Conservation (phyloP, 2,329 filamentous ascomycete genomes). For the Penicillium sp. region DNA sequence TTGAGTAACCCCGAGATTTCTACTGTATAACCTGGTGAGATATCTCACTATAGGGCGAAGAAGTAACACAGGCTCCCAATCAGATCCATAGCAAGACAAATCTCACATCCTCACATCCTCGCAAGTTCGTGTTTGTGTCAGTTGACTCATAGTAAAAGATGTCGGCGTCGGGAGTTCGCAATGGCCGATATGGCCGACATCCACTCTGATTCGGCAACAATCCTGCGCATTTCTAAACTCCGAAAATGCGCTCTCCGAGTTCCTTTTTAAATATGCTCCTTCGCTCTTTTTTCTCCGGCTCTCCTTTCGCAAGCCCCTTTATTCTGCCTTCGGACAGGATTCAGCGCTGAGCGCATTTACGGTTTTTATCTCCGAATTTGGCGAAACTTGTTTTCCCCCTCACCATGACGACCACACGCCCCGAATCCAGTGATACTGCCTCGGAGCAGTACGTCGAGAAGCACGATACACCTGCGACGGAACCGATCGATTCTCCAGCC, state of each 20-base stretch:
- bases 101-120: too few species aligned
- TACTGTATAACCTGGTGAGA: background rate
- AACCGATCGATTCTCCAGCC: slow-evolving; percentile 5
- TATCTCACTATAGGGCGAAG: too few species aligned
- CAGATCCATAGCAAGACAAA: too few species aligned
- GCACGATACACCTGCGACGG: slow-evolving; percentile 2
- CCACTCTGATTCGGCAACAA: background rate
- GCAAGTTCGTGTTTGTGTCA: too few species aligned
- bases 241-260: background rate
- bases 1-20: background rate
- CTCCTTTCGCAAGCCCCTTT: too few species aligned
- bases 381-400: background rate
- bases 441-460: slow-evolving; percentile 15
- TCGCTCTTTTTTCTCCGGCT: too few species aligned
- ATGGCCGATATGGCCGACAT: background rate
- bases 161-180: background rate
- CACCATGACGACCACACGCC: slow-evolving; percentile 4
- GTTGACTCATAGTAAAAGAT: background rate
- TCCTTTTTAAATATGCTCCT: background rate
- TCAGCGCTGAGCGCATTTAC: background rate
- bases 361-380: background rate
- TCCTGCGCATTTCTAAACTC: background rate
- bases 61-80: too few species aligned
- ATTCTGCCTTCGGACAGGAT: too few species aligned
- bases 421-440: slow-evolving; percentile 16